phyloP scores from a whole-genome alignment of 805 yeast genomes.

The Wickerhamiella cacticola region DNA sequence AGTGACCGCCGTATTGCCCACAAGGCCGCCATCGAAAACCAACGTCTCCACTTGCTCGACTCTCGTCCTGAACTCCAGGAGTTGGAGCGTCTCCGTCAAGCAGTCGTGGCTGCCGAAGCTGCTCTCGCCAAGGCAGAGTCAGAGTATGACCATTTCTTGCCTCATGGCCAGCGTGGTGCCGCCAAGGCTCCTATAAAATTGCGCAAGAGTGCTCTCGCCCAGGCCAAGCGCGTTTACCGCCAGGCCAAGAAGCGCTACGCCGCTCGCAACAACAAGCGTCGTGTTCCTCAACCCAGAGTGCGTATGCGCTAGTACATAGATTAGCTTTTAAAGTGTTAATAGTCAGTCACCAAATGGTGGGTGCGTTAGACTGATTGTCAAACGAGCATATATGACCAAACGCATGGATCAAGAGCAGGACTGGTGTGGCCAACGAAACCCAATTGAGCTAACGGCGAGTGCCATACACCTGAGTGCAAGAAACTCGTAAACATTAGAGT shows the following conservation, averaged over 20 bases:
- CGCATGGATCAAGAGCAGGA: no score
- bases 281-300: constrained; percentile 22
- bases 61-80: constrained; percentile 21
- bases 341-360: background rate
- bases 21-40: constrained; percentile 13
- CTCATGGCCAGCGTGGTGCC: constrained; percentile 24
- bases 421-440: no score
- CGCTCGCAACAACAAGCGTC: constrained; percentile 22
- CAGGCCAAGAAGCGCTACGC: constrained; percentile 22
- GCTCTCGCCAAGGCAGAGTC: constrained; percentile 20
- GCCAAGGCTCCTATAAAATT: constrained; percentile 25
- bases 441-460: no score
- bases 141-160: constrained; percentile 23
- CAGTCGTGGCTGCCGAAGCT: constrained; percentile 18
- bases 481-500: no score
- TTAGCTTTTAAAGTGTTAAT: background rate
- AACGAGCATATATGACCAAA: no score
- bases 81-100: constrained; percentile 18
- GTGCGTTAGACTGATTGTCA: no score
- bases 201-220: constrained; percentile 23
- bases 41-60: constrained; percentile 16
- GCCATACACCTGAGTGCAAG: no score
- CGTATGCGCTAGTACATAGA: constrained; percentile 12
- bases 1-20: constrained; percentile 10
- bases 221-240: constrained; percentile 23